Conservation (phyloP, 179 eudicot genomes). For the Drosera spatulata region DNA sequence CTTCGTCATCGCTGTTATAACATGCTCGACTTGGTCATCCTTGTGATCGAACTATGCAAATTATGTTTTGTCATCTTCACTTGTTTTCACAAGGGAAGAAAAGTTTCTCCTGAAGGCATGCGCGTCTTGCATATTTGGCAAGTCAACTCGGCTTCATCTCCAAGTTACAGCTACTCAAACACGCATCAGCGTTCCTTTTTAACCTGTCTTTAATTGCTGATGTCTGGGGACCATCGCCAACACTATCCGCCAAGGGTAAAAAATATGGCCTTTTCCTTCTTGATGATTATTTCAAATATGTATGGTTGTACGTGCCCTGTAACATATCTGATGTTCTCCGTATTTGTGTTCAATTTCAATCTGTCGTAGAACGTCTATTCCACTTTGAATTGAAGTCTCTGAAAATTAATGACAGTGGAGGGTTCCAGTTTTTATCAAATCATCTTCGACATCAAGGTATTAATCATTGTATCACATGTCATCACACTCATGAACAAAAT, state of each 20-base stretch:
- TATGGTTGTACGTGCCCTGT: not conserved
- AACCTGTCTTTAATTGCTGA: not conserved
- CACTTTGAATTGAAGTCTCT: not conserved
- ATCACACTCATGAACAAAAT: conserved; percentile 2
- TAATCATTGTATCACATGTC: not conserved
- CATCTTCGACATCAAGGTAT: not conserved
- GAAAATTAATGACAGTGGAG: conserved; percentile 5
- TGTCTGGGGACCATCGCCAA: conserved; percentile 4
- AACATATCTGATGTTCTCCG: not conserved
- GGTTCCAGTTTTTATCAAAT: not conserved
- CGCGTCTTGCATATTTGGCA: not conserved
- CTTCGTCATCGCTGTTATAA: too few species aligned
- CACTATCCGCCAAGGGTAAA: not conserved
- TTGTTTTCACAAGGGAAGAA: not conserved
- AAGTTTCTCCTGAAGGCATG: not conserved
- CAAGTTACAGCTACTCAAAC: too few species aligned
- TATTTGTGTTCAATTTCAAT: not conserved
- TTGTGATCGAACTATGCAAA: not conserved
- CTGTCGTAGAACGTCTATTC: not conserved
- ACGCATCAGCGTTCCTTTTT: not conserved
- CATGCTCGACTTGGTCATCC: not conserved
- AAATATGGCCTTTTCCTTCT: not conserved
- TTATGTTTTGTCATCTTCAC: not conserved
- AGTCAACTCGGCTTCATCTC: not conserved
- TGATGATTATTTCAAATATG: conserved; percentile 1